These are phyloP conservation scores for Musa beccarii DNA, from an alignment of 176 grass and related monocot genomes.

Conservation along the genomic window DNA sequence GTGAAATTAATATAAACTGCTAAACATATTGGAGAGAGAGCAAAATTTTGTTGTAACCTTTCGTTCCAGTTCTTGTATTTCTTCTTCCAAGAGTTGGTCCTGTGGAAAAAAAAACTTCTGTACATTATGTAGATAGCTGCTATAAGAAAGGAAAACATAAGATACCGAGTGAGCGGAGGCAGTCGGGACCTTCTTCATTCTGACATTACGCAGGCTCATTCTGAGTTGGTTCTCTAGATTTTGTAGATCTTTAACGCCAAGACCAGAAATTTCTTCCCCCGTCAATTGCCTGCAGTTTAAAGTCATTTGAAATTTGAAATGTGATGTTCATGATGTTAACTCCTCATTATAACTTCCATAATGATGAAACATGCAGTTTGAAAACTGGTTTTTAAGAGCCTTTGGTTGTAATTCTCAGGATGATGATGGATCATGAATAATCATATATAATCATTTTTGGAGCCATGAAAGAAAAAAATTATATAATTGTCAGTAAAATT, in stretches of 20 bases:
- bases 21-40: neutral
- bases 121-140: neutral
- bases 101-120: slow-evolving; percentile 22
- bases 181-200: slow-evolving; percentile 27
- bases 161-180: neutral
- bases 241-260: slow-evolving; percentile 35
- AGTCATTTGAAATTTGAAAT: too few relatives aligned
- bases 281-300: slow-evolving; percentile 31
- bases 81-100: slow-evolving; percentile 35
- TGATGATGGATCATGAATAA: too few relatives aligned
- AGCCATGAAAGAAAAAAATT: too few relatives aligned
- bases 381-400: too few relatives aligned
- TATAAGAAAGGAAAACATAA: neutral
- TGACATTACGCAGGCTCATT: slow-evolving; percentile 31
- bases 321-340: too few relatives aligned
- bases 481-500: too few relatives aligned
- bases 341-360: too few relatives aligned
- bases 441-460: too few relatives aligned
- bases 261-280: slow-evolving; percentile 51
- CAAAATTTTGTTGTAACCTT: slow-evolving; percentile 15
- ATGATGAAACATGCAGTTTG: too few relatives aligned
- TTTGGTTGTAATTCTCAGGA: slow-evolving; percentile 1
- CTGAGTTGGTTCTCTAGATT: slow-evolving; percentile 38
- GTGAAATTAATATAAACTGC: neutral
- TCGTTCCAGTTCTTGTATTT: slow-evolving; percentile 41